Evolutionary conservation across 2,329 filamentous ascomycete species (phyloP), one percentile per base, ranked within the genome.

Genomic region (Pseudomassariella vexata): DNA sequence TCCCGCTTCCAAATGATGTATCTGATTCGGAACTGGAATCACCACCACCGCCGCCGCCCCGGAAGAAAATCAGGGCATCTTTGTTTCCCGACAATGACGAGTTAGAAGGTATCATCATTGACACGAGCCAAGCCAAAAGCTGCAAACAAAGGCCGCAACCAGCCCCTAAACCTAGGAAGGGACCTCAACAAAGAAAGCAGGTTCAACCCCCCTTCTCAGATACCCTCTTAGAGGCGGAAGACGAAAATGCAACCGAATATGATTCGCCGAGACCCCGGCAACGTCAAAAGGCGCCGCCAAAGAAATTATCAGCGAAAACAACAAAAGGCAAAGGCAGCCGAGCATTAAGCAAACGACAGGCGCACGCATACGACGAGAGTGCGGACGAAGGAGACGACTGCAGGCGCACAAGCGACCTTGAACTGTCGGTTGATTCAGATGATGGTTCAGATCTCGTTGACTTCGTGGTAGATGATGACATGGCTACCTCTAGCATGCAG

Each of bases 1-100:
- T 76, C 3, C 57, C 66, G 0, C 53, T 66, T 4, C 62, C 56
- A 24, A 25, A 14, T 7, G 39, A 47, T 46, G 3, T 73, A 63
- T 50, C 56, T 17, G 65, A 71, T 15, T 59, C 66, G 14, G 59
- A 57, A 15, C 42, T 41, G 10, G 43, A 42, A 4, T 24, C 33
- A 4, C 12, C 22, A n/a, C 34, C 41, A 35, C 20, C 29, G 19
- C 39, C 25, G 23, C 49, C 42, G 14, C 38, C 46, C 12, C 37
- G 40, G n/a, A 55, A 55, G 40, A 52, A 45, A 35, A 46, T 46
- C 21, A 55, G 48, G 36, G 20, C 42, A 5, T 11, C 16, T 6
- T 24, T 21, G 8, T 19, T 15, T 19, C 12, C n/a, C 11, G 36
- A 40, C 5, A 40, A 42, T 5, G 36, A 39, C 9, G 44, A 45